These are phyloP conservation scores for Neonectria sp. DNA, from an alignment of 2,329 filamentous ascomycete species.

Conservation along the genomic window DNA sequence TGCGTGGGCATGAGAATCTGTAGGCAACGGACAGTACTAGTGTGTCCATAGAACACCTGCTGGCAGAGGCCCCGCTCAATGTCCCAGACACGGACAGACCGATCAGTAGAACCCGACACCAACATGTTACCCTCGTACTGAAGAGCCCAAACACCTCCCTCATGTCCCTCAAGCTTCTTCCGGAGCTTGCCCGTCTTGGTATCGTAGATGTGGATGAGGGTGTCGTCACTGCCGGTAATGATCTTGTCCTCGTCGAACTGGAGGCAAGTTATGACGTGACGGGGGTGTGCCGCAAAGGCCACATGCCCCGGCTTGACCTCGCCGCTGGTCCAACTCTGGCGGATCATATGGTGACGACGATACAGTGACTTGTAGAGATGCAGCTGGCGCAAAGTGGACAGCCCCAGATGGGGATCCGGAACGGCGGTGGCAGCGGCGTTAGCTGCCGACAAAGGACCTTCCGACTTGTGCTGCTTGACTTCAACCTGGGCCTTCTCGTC, in stretches of 20 bases:
- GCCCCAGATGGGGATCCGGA: slow-evolving; percentile 84
- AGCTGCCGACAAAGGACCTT: slow-evolving; percentile 89
- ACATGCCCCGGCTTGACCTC: slow-evolving; percentile 90
- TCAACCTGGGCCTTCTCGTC: slow-evolving; percentile 59
- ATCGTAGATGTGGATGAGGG: slow-evolving; percentile 97
- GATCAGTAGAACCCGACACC: slow-evolving; percentile 95
- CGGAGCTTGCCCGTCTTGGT: slow-evolving; percentile 92
- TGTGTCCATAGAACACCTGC: slow-evolving; percentile 97
- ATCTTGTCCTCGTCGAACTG: slow-evolving; percentile 99
- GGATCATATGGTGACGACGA: slow-evolving; percentile 91
- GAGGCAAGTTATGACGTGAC: slow-evolving; percentile 96
- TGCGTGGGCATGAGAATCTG: slow-evolving; percentile 93
- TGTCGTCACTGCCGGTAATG: slow-evolving; percentile 96
- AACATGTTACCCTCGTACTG: slow-evolving; percentile 96
- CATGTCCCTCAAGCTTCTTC: slow-evolving; percentile 90
- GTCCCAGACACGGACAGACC: slow-evolving; percentile 99
- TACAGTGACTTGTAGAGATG: slow-evolving; percentile 98
- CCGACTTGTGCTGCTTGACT: slow-evolving; percentile 71
- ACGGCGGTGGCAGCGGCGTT: slow-evolving; percentile 87
- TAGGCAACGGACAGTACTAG: slow-evolving; percentile 94
- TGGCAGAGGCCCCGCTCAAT: slow-evolving; percentile 94
- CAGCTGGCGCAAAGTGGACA: slow-evolving; percentile 84
- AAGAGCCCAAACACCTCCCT: slow-evolving; percentile 97
- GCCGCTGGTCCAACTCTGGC: slow-evolving; percentile 91
- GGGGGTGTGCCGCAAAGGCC: slow-evolving; percentile 95